Conservation (phyloP, 2,329 filamentous ascomycete species). For the Ceratocystis lukuohia region DNA sequence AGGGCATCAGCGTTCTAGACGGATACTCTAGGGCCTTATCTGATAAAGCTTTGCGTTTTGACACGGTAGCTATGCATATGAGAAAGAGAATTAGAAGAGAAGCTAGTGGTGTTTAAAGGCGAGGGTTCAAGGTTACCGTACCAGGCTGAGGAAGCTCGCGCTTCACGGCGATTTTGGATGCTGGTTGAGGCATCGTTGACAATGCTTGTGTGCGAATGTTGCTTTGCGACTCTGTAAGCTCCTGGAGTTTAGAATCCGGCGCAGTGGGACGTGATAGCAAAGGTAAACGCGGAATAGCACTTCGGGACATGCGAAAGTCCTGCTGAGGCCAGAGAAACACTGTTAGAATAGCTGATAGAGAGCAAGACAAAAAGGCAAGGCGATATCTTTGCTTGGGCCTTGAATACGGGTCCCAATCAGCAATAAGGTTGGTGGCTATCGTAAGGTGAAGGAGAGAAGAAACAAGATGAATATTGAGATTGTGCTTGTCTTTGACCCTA, state of each 20-base stretch:
- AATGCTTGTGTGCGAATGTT: constrained; percentile 37
- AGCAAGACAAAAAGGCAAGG: not conserved
- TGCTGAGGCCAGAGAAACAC: not conserved
- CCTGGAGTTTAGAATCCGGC: constrained; percentile 24
- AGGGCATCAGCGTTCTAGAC: constrained; percentile 30
- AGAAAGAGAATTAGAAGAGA: not conserved
- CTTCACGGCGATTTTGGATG: constrained; percentile 34
- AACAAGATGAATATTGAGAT: not conserved
- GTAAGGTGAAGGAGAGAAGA: not conserved
- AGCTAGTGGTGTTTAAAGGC: not conserved
- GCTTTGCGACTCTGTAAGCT: constrained; percentile 47
- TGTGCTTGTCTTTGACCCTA: constrained; percentile 4
- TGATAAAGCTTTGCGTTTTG: constrained; percentile 47
- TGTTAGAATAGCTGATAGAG: not conserved
- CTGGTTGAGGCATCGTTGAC: constrained; percentile 24
- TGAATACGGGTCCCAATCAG: not conserved
- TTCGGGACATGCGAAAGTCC: constrained; percentile 15
- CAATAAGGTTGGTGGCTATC: not conserved
- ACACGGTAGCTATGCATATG: constrained; percentile 24
- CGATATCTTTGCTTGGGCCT: too few relatives aligned
- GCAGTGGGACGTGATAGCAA: constrained; percentile 27
- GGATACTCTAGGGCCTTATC: constrained; percentile 42
- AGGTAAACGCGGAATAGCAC: constrained; percentile 19
- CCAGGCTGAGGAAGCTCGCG: constrained; percentile 36
- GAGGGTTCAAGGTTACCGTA: constrained; percentile 22